Evolutionary conservation across 1,284 basidiomycete species (phyloP), one percentile per base, ranked within the genome.

Genomic region (Coniferiporia sulphurascens): DNA sequence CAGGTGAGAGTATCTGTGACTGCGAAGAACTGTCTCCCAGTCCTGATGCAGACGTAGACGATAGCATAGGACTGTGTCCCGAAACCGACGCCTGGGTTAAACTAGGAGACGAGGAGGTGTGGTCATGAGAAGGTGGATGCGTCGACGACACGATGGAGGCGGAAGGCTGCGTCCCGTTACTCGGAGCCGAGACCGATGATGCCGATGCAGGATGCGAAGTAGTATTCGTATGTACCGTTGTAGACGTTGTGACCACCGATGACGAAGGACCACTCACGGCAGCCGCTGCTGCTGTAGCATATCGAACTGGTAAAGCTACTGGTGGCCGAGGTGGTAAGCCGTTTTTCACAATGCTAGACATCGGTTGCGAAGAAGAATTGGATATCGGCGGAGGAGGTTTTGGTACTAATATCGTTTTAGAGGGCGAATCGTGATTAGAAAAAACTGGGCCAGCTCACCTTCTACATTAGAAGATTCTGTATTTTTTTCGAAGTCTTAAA

Each of bases 271-370:
- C 22, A 9, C 58, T 71, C 13, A 90, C 89, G 3, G 91, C 92
- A 0, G 93, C 93, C 0, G 93, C 94, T 1, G 94, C 95, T 0
- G 93, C 94, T 7, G 93, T 86, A 36, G 95, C 91, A 69, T 98
- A 98, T 53, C 91, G 83, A 69, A 96, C 93, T 27, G 93, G 89
- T 55, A 91, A 70, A 19, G 82, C 71, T n/a, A 78, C 52, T 69
- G 77, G 73, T 49, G 76, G 78, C 63, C 80, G 79, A 59, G 83
- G 72, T 22, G 79, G 80, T 27, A 88, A 71, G 35, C 85, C 82
- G 55, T 82, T 81, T 72, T 91, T 92, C 62, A 92, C 72, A 63
- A 92, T 84, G 68, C 85, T 87, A 65, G 90, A 78, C 87, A 92
- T 91, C 1, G 90, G 88, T 68, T 87, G 86, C 64, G 87, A 85